Base-by-base conservation (phyloP, 441 rosid species). In the Cnidoscolus chayamansa region DNA sequence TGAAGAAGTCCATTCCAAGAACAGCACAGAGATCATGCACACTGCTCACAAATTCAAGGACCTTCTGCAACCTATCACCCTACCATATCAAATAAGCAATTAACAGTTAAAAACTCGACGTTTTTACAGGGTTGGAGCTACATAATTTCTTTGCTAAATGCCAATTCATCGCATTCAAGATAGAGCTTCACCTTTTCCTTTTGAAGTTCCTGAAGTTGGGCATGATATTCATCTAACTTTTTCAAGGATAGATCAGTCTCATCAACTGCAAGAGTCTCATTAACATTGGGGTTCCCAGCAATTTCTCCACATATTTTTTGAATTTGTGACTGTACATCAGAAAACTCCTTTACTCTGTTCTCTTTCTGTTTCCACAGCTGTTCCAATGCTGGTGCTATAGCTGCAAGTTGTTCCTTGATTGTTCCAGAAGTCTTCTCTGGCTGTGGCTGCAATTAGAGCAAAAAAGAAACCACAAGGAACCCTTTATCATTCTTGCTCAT, bases 21-120 rank as follows among this genome's bases (percentile, higher is more conserved):
- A 93, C 98, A 15, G 90, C 91, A 78, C 98, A 95, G 40, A 95
- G 92, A 84, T 91, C 94, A 77, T 93, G 99, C 77, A 93, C 98
- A 25, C 87, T 89, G 79, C 98, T 86, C 67, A 93, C 99, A 63
- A 88, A 87, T 72, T 93, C 99, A 62, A 86, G 92, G 72, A 95
- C 99, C 81, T 87, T 91, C 68, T 82, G 95, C 80, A 95, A 74
- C 86, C 99, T 93, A 64, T 91, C 98, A 81, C 96, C 87, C 99
- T 95, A 82, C 78, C 73, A 81, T 62, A 71, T 65, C 25, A 80
- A 84, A 71, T 15, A 74, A 73, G 49, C 72, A 84, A 74, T 78
- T 54, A 74, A 49, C 48, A 6, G 16, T 3, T 43, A 72, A n/a
- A 48, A 17, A 57, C 19, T 61, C 4, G 32, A 60, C 16, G 47